These are phyloP conservation scores for Rhodotorula babjevae DNA, from an alignment of 768 basidiomycete species.

Conservation along the genomic window DNA sequence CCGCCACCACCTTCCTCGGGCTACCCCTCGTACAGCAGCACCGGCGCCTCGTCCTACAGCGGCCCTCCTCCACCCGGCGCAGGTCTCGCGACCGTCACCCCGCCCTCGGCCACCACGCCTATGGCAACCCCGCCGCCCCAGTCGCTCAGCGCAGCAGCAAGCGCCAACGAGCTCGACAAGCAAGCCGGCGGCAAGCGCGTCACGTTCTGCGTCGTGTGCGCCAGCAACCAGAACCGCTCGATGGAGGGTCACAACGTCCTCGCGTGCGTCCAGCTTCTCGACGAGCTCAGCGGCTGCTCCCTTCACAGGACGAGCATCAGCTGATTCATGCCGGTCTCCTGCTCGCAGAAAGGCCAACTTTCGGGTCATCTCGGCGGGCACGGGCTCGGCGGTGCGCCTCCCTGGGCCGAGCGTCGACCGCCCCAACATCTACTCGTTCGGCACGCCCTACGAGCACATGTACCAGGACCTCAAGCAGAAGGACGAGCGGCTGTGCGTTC, in stretches of 20 bases:
- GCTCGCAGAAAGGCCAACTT: slow-evolving; percentile 74
- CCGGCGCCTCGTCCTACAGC: too few species aligned
- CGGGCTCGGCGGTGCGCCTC: slow-evolving; percentile 91
- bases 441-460: slow-evolving; percentile 92
- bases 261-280: slow-evolving; percentile 60
- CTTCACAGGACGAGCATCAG: not conserved
- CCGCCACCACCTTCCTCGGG: not conserved
- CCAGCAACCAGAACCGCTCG: slow-evolving; percentile 62
- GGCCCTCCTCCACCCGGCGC: not conserved
- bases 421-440: slow-evolving; percentile 93
- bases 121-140: slow-evolving; percentile 17
- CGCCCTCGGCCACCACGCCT: slow-evolving; percentile 5
- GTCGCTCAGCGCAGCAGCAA: not conserved
- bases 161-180: not conserved
- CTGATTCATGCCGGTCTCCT: not conserved
- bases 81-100: not conserved
- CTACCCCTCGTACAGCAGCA: not conserved
- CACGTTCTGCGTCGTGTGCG: slow-evolving; percentile 94
- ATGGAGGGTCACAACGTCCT: slow-evolving; percentile 97
- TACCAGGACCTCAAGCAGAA: slow-evolving; percentile 82
- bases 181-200: not conserved
- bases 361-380: slow-evolving; percentile 87
- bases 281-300: too few species aligned
- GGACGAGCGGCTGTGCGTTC: slow-evolving; percentile 71
- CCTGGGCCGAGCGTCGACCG: slow-evolving; percentile 95